These are phyloP conservation scores for Mycena indigotica DNA, from an alignment of 768 basidiomycete species.

Conservation along the genomic window DNA sequence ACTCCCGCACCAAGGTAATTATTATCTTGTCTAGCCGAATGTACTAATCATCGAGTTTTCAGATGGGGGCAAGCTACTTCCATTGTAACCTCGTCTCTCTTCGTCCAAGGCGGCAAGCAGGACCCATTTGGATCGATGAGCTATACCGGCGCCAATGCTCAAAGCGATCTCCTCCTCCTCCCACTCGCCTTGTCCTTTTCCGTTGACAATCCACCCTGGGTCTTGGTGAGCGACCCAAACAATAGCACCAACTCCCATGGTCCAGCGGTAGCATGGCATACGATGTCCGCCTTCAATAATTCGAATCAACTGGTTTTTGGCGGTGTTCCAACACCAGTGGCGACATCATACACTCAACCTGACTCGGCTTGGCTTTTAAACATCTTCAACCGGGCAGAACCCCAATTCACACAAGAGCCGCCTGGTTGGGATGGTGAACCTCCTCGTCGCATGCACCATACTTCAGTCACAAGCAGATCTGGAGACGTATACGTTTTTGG, in stretches of 20 bases:
- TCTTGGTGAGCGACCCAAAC: conserved; percentile 50
- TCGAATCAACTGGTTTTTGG: conserved; percentile 68
- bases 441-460: conserved; percentile 74
- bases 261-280: conserved; percentile 78
- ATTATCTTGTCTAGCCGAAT: neutral
- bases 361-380: conserved; percentile 70
- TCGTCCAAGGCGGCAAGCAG: conserved; percentile 81
- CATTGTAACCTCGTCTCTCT: conserved; percentile 58
- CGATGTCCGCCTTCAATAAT: conserved; percentile 65
- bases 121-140: conserved; percentile 68
- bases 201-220: conserved; percentile 69
- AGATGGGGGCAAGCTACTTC: conserved; percentile 87
- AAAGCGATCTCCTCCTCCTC: conserved; percentile 70
- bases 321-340: conserved; percentile 69
- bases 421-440: conserved; percentile 67
- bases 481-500: conserved; percentile 74
- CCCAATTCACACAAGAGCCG: conserved; percentile 51
- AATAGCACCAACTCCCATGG: conserved; percentile 50
- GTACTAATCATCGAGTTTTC: neutral
- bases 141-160: conserved; percentile 75
- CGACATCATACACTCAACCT: conserved; percentile 47
- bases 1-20: conserved; percentile 16
- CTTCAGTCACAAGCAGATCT: conserved; percentile 48
- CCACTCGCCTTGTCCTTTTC: conserved; percentile 62
- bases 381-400: conserved; percentile 37